Percentiles rank a stretch among this genome's conserved stretches.
phyloP scores from a whole-genome alignment of 495 filamentous ascomycete species.

The Cladorrhinum samala region DNA sequence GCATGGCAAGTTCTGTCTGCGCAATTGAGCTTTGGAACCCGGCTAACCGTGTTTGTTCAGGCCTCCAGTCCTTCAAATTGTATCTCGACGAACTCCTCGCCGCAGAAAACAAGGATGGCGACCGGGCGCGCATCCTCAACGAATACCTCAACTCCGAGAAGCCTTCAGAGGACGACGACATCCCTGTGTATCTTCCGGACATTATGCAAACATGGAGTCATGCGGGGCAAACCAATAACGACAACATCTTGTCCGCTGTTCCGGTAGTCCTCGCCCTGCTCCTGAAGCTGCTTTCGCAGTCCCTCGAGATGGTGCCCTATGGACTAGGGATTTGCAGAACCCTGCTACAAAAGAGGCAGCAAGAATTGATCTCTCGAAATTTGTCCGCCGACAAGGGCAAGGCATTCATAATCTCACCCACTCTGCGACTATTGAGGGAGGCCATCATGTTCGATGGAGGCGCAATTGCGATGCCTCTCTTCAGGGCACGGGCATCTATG shows the following conservation, averaged over 20 bases:
- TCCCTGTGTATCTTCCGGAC: slow-evolving; percentile 58
- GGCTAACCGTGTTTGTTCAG: slow-evolving; percentile 32
- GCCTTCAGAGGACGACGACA: slow-evolving; percentile 49
- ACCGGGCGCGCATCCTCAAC: slow-evolving; percentile 52
- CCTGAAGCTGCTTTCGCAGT: slow-evolving; percentile 61
- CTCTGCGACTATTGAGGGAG: slow-evolving; percentile 72
- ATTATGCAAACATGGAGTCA: slow-evolving; percentile 76
- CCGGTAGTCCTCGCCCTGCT: slow-evolving; percentile 71
- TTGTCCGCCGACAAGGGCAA: slow-evolving; percentile 68
- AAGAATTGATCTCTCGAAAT: slow-evolving; percentile 64
- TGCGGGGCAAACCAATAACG: slow-evolving; percentile 64
- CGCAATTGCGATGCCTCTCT: slow-evolving; percentile 61
- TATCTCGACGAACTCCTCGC: slow-evolving; percentile 63
- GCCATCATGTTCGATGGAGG: slow-evolving; percentile 76
- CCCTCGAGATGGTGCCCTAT: slow-evolving; percentile 63
- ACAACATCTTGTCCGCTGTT: slow-evolving; percentile 66
- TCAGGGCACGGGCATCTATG: slow-evolving; percentile 61
- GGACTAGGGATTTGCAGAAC: slow-evolving; percentile 68
- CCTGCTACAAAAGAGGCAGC: slow-evolving; percentile 64
- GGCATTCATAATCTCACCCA: slow-evolving; percentile 78
- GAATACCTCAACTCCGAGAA: slow-evolving; percentile 67
- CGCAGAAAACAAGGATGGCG: slow-evolving; percentile 44
- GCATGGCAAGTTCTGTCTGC: slow-evolving; percentile 49
- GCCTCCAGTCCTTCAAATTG: slow-evolving; percentile 66
- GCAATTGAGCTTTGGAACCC: neutral